Conservation (phyloP, 768 basidiomycete genomes). For the Termitomyces heimii region DNA sequence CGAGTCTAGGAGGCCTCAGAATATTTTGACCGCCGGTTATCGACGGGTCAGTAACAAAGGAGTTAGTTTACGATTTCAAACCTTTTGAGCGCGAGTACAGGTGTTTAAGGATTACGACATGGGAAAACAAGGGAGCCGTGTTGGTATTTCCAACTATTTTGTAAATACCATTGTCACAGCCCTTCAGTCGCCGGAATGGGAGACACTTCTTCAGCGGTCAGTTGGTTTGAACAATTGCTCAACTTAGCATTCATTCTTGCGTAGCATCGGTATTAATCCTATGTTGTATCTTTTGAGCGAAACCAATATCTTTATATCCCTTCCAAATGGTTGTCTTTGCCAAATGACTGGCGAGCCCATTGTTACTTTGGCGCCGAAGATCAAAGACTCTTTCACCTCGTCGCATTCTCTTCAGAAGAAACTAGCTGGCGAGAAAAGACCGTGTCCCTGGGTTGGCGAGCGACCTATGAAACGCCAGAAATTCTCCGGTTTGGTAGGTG, state of each 20-base stretch:
- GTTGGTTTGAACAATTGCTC: slow-evolving; percentile 6
- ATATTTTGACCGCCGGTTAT: slow-evolving; percentile 67
- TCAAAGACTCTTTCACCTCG: neutral
- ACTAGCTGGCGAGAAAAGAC: slow-evolving; percentile 9
- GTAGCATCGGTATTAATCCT: slow-evolving; percentile 69
- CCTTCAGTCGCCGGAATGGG: slow-evolving; percentile 64
- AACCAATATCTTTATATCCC: slow-evolving; percentile 65
- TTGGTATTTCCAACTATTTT: slow-evolving; percentile 51
- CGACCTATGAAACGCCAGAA: slow-evolving; percentile 26
- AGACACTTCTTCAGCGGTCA: slow-evolving; percentile 54
- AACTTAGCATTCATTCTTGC: neutral
- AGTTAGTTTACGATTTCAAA: neutral
- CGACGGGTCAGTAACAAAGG: slow-evolving; percentile 37
- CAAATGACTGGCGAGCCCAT: slow-evolving; percentile 78
- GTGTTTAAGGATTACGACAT: slow-evolving; percentile 27
- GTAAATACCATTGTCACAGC: slow-evolving; percentile 74
- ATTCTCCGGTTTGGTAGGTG: neutral
- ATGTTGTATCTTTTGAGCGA: slow-evolving; percentile 76
- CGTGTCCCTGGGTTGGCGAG: slow-evolving; percentile 12
- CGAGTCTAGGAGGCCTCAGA: slow-evolving; percentile 31
- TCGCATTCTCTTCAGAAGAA: neutral
- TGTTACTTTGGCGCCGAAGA: slow-evolving; percentile 20
- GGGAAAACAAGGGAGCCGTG: slow-evolving; percentile 32
- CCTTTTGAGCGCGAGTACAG: slow-evolving; percentile 14
- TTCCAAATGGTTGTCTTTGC: slow-evolving; percentile 81